Base-by-base conservation (phyloP, 257 asterid species). In the Nemophila menziesii region DNA sequence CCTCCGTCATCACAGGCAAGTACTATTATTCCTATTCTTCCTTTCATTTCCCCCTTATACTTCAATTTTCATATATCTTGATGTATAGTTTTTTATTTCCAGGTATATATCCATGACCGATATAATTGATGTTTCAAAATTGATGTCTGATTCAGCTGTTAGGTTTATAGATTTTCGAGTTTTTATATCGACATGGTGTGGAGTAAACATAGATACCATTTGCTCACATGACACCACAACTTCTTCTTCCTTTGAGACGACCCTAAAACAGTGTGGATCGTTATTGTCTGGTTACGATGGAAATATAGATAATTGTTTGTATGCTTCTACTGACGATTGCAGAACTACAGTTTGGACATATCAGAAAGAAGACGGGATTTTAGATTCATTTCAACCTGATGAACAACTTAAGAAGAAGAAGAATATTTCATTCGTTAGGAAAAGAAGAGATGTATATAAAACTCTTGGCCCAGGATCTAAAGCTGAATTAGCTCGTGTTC, bases 61-160 rank as follows among this genome's bases (percentile, higher is more conserved):
- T 10, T 14, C 21, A 18, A 16, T 14, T 20, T 14, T 48, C 14
- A 33, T 16, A 33, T 12, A 11, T 36, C 49, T 39, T 50, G 40
- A 48, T 52, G 3, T 29, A 29, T 29, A 24, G 22, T 15, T 37
- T 39, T 54, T 45, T 58, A 47, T 36, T 46, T 72, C 66, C 75
- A 87, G 98, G 79, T 89, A 80, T 58, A 46, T 72, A 52, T 80
- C 98, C 49, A 80, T 89, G 85, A 79, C 81, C 1, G 93, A 76
- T 49, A 37, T 89, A 53, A 53, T 84, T 48, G 87, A 89, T 74
- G 44, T 84, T 46, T 80, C 92, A 19, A 46, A 72, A 37, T 57
- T 78, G 54, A 45, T 53, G 57, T 70, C 87, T 40, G 20, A 46
- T 71, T 62, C 92, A 37, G 59, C 64, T 1, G 65, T 78, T 43